Evolutionary conservation across 345 rosid genomes (phyloP), one percentile per base, ranked within the genome.

Genomic region (Sisymbrium irio): DNA sequence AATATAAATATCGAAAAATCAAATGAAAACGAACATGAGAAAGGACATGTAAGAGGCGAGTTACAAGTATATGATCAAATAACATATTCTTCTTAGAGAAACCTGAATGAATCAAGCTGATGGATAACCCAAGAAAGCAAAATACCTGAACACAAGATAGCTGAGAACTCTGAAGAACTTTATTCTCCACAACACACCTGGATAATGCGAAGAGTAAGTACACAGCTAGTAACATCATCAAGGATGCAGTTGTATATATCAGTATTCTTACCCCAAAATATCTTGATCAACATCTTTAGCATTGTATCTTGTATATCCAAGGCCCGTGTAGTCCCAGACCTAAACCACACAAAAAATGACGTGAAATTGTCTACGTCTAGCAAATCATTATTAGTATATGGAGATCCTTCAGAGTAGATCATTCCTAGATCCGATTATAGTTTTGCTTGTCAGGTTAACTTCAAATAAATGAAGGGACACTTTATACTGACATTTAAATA

Each of bases 271-370:
- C 98, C 98, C 97, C 39, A 94, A 78, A 55, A 77, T 68, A 62
- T 88, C 90, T 81, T 87, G 88, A 79, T 85, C 73, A 33, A 79
- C 90, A 76, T 94, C 97, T 71, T 82, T 87, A 51, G 98, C 93
- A 83, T 78, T 75, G 73, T 91, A 94, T 79, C 80, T 84, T 74
- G 97, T 84, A 75, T 83, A 94, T 74, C 97, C 97, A 62, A 88
- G 77, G 79, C 98, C 97, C 44, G 98, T 89, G 83, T 91, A 87
- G 79, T 94, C 98, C 98, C 98, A 91, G 35, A 91, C 97, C 98
- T 91, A 75, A 78, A 40, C 62, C 82, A 28, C 19, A 36, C n/a
- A n/a, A n/a, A n/a, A 18, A 45, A 13, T n/a, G n/a, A n/a, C n/a
- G n/a, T 60, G 39, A 62, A 25, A 49, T 27, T 37, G 41, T 69